Evolutionary conservation across 768 basidiomycete species (phyloP), one percentile per base, ranked within the genome.

Genomic region (Holtermanniella nyarrowii): DNA sequence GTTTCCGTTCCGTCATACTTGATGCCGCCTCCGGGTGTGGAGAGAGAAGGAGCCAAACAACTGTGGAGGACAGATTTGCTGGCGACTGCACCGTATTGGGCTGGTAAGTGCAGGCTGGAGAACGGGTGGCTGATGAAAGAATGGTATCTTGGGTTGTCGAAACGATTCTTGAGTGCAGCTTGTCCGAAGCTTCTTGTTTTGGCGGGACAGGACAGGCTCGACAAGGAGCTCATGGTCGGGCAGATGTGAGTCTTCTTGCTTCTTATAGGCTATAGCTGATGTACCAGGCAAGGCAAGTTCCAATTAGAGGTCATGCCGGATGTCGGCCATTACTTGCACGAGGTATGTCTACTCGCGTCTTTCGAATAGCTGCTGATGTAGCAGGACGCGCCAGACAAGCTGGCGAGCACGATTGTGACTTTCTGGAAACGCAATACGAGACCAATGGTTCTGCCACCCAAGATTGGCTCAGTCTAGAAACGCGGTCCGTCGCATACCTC

Each of bases 261-360:
- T 25, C 11, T 25, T 18, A 4, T 23, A 10, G 3, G 7, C 23
- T 20, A 49, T 4, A 20, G 31, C 42, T 49, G 47, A 45, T 20
- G 16, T 43, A 21, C 12, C 45, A 71, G 70, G 70, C 70, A 67
- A 68, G 79, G 81, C 26, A 96, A 95, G 69, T 99, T 96, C 72
- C 93, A 96, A 72, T 78, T 96, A 69, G 83, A 79, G 21, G 88
- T 99, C 31, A 78, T 93, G 54, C 79, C 81, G 7, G 81, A 82
- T 26, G 87, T 88, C 0, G 93, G 95, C 0, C 95, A 99, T 65
- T 86, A 95, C 75, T 67, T 99, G 21, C 93, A 97, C 43, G 93
- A 96, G 77, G 89, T 88, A 49, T 42, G 79, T 66, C 12, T 20
- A 18, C 1, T 46, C 11, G n/a, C 20, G 42, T 43, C 26, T 41